Base-by-base conservation (phyloP, 192 early-diverging fungal species). In the Mortierella alpina region DNA sequence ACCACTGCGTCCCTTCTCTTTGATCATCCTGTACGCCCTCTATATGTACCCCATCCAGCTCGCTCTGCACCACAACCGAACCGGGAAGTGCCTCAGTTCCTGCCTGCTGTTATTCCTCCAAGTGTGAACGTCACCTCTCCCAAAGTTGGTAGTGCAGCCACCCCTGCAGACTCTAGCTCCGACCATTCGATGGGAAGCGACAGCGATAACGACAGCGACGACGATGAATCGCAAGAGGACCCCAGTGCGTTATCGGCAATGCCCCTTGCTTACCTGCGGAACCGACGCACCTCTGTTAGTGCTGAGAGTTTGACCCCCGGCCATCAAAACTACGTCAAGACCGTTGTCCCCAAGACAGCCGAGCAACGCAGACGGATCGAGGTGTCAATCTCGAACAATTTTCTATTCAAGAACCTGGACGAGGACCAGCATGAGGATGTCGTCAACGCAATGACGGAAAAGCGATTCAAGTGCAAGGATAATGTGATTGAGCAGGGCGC, bases 281-380 rank as follows among this genome's bases (percentile, higher is more conserved):
- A 93, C 10, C 93, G 97, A 31, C 94, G 98, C 58, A 95, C 96
- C 39, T 97, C 96, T 20, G 96, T 98, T 74, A 93, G 91, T 45
- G 97, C 98, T 22, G 97, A 99, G 84, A 97, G 96, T 48, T 98
- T 98, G 93, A 93, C 95, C 18, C 98, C 98, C 11, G 90, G 93
- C 14, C 86, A 89, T 58, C 92, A 93, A 70, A 89, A 91, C 31
- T 98, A 92, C 80, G 89, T 91, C 23, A 96, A 96, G 75, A 89
- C 92, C 54, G 89, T 95, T 69, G 92, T 98, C 63, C 93, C 93
- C 41, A 99, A 99, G 84, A 89, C 95, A 3, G 88, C 88, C 11
- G 93, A 92, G 60, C 98, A 99, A 77, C 87, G 91, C 58, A 71
- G 89, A 45, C 89, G 98, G 42, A 98, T 98, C 79, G 86, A 91